A percentile compares a stretch with the other conserved stretches of the same genome.
Conservation (phyloP, 257 asterid genomes). For the Rhazya stricta region DNA sequence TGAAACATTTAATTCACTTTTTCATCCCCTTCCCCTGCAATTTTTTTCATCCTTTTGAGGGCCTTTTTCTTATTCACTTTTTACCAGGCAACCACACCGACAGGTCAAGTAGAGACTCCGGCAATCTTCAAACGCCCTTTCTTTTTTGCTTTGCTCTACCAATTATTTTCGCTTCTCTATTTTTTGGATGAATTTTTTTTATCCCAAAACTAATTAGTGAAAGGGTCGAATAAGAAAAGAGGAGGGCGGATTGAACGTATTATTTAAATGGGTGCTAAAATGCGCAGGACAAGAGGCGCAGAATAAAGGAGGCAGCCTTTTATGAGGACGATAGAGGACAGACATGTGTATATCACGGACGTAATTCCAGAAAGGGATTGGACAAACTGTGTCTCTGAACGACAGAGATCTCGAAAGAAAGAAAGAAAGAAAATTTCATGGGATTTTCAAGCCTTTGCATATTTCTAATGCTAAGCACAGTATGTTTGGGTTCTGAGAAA, state of each 20-base stretch:
- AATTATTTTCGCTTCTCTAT: neutral
- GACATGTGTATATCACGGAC: constrained; percentile 11
- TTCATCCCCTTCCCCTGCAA: neutral
- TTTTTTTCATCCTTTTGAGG: constrained; percentile 23
- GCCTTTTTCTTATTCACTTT: constrained; percentile 2
- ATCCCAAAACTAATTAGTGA: neutral
- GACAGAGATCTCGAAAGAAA: neutral
- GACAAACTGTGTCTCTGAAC: constrained; percentile 21
- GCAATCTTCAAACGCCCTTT: constrained; percentile 13
- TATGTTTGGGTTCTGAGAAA: neutral
- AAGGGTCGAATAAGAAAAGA: neutral
- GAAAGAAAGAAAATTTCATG: neutral
- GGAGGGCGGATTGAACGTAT: neutral
- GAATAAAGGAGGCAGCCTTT: neutral
- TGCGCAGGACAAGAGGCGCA: constrained; percentile 5
- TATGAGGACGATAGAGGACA: constrained; percentile 1
- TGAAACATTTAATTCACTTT: no score
- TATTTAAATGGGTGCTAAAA: neutral
- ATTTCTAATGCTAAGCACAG: neutral
- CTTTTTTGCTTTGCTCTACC: neutral
- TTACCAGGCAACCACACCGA: constrained; percentile 10
- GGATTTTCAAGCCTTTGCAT: neutral
- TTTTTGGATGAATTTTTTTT: neutral
- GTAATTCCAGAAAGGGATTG: constrained; percentile 26
- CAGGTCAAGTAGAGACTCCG: constrained; percentile 16